A percentile compares a stretch with the other conserved stretches of the same genome.
These are phyloP conservation scores for Didymella pomorum DNA, from an alignment of 2,329 filamentous ascomycete species.

Conservation along the genomic window DNA sequence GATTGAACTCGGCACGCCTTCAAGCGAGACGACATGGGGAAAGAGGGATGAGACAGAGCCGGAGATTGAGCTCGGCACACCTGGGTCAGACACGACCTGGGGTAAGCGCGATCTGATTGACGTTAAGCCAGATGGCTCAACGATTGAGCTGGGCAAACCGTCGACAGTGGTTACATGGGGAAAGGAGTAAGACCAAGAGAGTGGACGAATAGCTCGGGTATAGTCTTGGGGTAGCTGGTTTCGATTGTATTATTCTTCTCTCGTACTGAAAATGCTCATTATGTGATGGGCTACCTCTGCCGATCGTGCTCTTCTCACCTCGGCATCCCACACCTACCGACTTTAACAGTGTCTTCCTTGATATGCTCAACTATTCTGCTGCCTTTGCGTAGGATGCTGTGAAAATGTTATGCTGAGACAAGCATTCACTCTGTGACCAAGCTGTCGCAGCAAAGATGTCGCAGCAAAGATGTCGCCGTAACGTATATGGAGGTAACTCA, in stretches of 20 bases:
- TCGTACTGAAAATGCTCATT: not conserved
- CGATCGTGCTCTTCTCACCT: not conserved
- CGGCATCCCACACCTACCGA: not conserved
- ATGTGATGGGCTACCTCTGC: not conserved
- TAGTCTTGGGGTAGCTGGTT: not conserved
- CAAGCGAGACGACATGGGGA: conserved; percentile 16
- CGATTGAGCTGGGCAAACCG: not conserved
- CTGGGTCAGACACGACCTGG: not conserved
- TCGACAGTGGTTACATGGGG: not conserved
- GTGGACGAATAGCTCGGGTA: not conserved
- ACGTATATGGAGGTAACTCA: not conserved
- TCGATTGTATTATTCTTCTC: not conserved
- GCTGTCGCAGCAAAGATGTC: not conserved
- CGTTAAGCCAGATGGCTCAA: conserved; percentile 1
- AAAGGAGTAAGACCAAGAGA: conserved; percentile 8
- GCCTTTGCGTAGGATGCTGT: not conserved
- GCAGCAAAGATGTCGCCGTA: not conserved
- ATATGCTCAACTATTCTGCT: not conserved
- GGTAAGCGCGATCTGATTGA: conserved; percentile 1
- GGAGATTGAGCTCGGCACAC: not conserved
- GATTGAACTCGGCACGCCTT: conserved; percentile 27
- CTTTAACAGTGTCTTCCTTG: not conserved
- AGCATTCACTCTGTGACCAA: not conserved
- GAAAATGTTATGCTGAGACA: not conserved
- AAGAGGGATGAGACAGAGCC: not conserved